A percentile compares a stretch with the other conserved stretches of the same genome.
phyloP scores from a whole-genome alignment of 805 yeast genomes.

The Isabelozyma heimii region DNA sequence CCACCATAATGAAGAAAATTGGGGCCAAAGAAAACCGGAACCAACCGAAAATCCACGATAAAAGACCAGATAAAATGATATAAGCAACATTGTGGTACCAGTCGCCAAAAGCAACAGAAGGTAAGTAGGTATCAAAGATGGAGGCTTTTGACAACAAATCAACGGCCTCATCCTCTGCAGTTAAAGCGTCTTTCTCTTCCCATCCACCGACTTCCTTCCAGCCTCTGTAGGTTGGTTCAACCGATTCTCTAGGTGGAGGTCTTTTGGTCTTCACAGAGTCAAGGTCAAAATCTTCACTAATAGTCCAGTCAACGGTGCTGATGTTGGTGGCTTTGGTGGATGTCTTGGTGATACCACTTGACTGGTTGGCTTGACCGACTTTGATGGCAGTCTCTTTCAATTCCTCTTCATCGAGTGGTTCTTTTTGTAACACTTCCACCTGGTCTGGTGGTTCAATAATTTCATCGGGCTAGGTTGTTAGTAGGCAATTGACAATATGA shows the following conservation, averaged over 20 bases:
- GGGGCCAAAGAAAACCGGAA: constrained; percentile 77
- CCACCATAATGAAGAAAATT: constrained; percentile 66
- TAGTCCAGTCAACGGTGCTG: constrained; percentile 17
- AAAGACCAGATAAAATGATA: constrained; percentile 60
- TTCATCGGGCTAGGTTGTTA: constrained; percentile 30
- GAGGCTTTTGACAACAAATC: constrained; percentile 74
- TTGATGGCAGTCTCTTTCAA: constrained; percentile 1
- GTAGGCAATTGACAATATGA: constrained; percentile 2
- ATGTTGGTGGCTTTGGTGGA: not conserved
- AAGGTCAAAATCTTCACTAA: constrained; percentile 39
- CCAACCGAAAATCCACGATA: constrained; percentile 80
- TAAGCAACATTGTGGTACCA: constrained; percentile 93
- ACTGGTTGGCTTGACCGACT: not conserved
- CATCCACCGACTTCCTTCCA: constrained; percentile 95
- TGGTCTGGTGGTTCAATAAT: constrained; percentile 34
- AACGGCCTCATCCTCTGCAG: constrained; percentile 64
- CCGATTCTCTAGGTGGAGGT: constrained; percentile 48
- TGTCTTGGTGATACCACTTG: not conserved
- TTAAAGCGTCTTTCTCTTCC: constrained; percentile 65
- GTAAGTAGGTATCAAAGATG: constrained; percentile 69
- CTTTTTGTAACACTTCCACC: constrained; percentile 13
- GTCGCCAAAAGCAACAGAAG: constrained; percentile 80
- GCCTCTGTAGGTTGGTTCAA: constrained; percentile 74
- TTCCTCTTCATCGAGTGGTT: constrained; percentile 6
- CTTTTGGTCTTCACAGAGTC: constrained; percentile 24